Base-by-base conservation (phyloP, 1,284 basidiomycete species). In the Ceratobasidium sp. region DNA sequence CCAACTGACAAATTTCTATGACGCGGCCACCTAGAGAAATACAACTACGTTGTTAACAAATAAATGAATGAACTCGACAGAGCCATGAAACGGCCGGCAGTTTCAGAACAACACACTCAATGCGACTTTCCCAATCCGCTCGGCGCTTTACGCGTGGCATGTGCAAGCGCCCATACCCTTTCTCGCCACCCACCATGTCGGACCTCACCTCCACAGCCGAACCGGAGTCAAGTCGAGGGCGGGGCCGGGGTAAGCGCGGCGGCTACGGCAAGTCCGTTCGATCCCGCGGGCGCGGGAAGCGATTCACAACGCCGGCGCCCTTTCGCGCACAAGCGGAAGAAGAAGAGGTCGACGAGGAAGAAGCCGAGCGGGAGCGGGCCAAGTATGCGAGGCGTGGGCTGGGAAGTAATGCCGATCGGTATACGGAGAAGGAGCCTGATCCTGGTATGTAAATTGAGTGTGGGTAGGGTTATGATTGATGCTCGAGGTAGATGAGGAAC, bases 361-460 rank as follows among this genome's bases (percentile, higher is more conserved):
- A 68, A 15, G 52, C n/a, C 1, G 65, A 68, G 42, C 42, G 53
- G 53, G 52, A 68, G 35, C 53, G 65, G 47, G 42, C 32, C 49
- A 87, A 84, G 74, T 91, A 83, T 69, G 77, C 83, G 27, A 80
- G 81, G 71, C 82, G 90, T 55, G 79, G 85, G 58, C 79, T 92
- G 13, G 86, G 81, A 10, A 83, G 87, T 6, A 92, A 92, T 75
- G 86, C 81, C 0, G 88, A 91, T 80, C 82, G 89, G 67, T 92
- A 91, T 75, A 82, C 75, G 20, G 90, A 91, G 77, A 83, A 84
- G 25, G 86, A 86, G 69, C 65, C 53, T 35, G 65, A 68, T 49
- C 84, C 85, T 75, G 89, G 90, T 87, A 73, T 27, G 82, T 79
- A 29, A 50, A 3, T n/a, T 20, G 20, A 34, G 25, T 15, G 31